These are phyloP conservation scores for Venturiaceae sp. DNA, from an alignment of 2,329 filamentous ascomycete species.

Conservation along the genomic window DNA sequence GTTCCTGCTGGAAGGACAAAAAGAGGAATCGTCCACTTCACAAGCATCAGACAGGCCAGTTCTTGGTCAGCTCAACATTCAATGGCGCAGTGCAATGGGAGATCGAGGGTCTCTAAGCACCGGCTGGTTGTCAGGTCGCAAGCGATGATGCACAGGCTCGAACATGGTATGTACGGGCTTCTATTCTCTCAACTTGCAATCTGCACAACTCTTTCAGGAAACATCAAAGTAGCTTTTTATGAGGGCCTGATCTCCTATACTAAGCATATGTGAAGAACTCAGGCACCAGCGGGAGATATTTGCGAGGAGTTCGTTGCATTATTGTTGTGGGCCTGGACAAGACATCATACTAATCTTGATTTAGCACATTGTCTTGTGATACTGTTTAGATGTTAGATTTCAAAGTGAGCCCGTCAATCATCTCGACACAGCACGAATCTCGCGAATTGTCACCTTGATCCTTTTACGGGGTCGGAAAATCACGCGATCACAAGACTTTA, in stretches of 20 bases:
- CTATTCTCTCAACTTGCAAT: background rate
- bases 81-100: conserved; percentile 85
- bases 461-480: background rate
- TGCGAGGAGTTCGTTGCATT: background rate
- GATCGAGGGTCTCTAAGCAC: conserved; percentile 82
- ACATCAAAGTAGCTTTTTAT: no score
- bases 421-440: background rate
- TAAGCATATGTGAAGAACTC: no score
- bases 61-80: conserved; percentile 74
- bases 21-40: conserved; percentile 13
- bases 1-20: conserved; percentile 48
- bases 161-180: background rate
- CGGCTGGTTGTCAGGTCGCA: conserved; percentile 53
- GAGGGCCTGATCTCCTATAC: no score
- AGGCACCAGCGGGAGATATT: no score
- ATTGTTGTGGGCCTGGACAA: background rate
- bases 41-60: conserved; percentile 23
- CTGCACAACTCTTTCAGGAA: no score
- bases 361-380: background rate
- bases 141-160: conserved; percentile 14
- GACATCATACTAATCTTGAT: background rate
- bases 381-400: background rate
- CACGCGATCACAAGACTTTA: background rate
- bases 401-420: background rate
- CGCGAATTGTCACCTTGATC: background rate